Percentiles rank a stretch among this genome's conserved stretches.
These are phyloP conservation scores for Parietaria judaica DNA, from an alignment of 306 rosid genomes.

Conservation along the genomic window DNA sequence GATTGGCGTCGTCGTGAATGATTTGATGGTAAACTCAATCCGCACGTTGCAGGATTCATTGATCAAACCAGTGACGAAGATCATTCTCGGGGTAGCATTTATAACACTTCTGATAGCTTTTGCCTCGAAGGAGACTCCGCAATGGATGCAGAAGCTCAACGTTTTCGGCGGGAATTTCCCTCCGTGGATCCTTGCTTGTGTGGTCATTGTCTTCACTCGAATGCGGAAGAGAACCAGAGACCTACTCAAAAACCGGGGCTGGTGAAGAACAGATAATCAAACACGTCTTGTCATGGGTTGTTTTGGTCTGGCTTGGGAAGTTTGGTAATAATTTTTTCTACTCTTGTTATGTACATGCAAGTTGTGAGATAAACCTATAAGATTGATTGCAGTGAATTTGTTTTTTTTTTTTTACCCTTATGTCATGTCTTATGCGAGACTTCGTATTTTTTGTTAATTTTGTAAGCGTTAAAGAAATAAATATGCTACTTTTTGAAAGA, in stretches of 20 bases:
- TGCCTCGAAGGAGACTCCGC: slow-evolving; percentile 45
- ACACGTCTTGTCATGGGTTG: neutral
- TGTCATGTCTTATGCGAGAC: too few relatives aligned
- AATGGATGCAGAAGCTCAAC: slow-evolving; percentile 56
- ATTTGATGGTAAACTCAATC: too few relatives aligned
- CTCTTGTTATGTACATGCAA: too few relatives aligned
- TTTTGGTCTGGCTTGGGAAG: too few relatives aligned
- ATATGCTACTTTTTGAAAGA: too few relatives aligned
- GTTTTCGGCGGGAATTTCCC: slow-evolving; percentile 53
- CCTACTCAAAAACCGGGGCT: slow-evolving; percentile 49
- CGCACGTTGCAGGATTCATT: slow-evolving; percentile 53
- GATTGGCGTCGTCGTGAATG: too few relatives aligned
- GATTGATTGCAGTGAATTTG: too few relatives aligned
- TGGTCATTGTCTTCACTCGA: slow-evolving; percentile 76
- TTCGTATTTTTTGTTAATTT: too few relatives aligned
- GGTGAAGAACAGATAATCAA: slow-evolving; percentile 28
- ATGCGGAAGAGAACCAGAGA: slow-evolving; percentile 72
- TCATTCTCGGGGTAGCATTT: slow-evolving; percentile 57
- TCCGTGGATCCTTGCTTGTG: slow-evolving; percentile 86
- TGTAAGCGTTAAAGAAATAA: too few relatives aligned
- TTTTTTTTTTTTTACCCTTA: too few relatives aligned
- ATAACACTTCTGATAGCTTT: slow-evolving; percentile 53
- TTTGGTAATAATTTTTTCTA: too few relatives aligned
- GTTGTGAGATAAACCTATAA: too few relatives aligned
- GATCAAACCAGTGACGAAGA: slow-evolving; percentile 66